phyloP scores from a whole-genome alignment of 495 filamentous ascomycete species.

The Clavariopsis aquatica region DNA sequence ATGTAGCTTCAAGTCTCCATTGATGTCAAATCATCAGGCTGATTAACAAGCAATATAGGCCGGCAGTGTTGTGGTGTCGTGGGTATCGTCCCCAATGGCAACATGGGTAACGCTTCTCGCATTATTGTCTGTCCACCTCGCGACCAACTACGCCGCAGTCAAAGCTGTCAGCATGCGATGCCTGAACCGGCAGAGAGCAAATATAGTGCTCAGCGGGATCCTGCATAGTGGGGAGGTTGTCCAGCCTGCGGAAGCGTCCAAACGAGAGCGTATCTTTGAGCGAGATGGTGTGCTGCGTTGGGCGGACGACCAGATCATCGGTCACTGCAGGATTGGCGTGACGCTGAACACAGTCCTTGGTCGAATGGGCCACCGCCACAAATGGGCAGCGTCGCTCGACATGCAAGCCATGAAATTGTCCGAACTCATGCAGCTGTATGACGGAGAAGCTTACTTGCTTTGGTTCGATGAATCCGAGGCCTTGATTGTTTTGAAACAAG shows the following conservation, averaged over 20 bases:
- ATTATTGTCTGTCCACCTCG: constrained; percentile 73
- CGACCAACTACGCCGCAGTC: constrained; percentile 83
- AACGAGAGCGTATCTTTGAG: constrained; percentile 71
- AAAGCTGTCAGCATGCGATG: constrained; percentile 78
- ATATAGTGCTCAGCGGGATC: constrained; percentile 70
- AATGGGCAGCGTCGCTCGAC: constrained; percentile 46
- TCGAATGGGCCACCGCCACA: constrained; percentile 41
- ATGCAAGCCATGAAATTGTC: constrained; percentile 42
- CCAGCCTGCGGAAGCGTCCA: constrained; percentile 63
- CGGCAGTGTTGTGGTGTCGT: constrained; percentile 77
- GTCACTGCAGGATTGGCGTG: constrained; percentile 56
- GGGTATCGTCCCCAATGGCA: constrained; percentile 65
- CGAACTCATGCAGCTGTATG: constrained; percentile 54
- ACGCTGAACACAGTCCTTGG: constrained; percentile 45
- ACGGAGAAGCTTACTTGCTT: constrained; percentile 56
- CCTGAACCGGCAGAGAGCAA: constrained; percentile 86
- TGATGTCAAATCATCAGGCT: constrained; percentile 18
- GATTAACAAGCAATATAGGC: constrained; percentile 49
- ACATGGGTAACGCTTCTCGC: constrained; percentile 76
- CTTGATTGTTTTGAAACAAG: constrained; percentile 67
- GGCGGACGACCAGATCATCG: constrained; percentile 52
- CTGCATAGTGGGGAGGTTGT: constrained; percentile 55
- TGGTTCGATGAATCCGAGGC: constrained; percentile 54
- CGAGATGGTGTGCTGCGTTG: constrained; percentile 62
- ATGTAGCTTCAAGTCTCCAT: not conserved